Evolutionary conservation across 164 flowering plant genomes (phyloP), one percentile per base, ranked within the genome.

Genomic region (Platanus orientalis): DNA sequence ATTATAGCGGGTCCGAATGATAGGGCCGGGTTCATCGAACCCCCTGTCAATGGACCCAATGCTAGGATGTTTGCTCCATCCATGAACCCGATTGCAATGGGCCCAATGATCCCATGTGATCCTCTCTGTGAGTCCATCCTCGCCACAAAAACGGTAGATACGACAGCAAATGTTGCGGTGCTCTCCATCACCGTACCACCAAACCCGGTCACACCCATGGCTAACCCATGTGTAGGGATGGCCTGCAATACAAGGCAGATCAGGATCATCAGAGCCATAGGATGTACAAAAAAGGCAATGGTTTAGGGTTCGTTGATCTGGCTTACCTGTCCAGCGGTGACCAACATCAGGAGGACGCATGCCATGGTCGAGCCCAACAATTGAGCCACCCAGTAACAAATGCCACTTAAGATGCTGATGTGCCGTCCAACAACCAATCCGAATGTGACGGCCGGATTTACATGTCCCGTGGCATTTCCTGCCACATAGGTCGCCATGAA

Each of bases 11-110:
- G 73, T 0, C 76, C 76, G 48, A 69, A 65, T 42, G 76, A 69
- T 4, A 70, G 60, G 14, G 71, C 73, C 24, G 77, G 77, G 68
- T 73, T 73, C 77, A 73, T 73, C 28, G 69, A 73, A 3, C 77
- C 73, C 4, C 77, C 73, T 1, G 68, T 73, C 39, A 69, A 66
- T 2, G 77, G 73, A 25, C 68, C 73, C 11, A 64, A 36, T 16
- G 65, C 70, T 11, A 69, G 19, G n/a, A 57, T 61, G 39, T 69
- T 69, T 1, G 69, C 70, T 4, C 76, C 76, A 12, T 57, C 58
- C 21, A 69, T 58, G 32, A 73, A 61, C 58, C 76, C 76, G 44
- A 66, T 61, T 24, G 55, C 76, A 4, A 73, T 51, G 10, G 73
- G 65, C 4, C 71, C 61, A 21, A 57, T 45, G 1, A 48, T 34